These are phyloP conservation scores for Termitomyces sp. DNA, from an alignment of 768 basidiomycete species.

Conservation along the genomic window DNA sequence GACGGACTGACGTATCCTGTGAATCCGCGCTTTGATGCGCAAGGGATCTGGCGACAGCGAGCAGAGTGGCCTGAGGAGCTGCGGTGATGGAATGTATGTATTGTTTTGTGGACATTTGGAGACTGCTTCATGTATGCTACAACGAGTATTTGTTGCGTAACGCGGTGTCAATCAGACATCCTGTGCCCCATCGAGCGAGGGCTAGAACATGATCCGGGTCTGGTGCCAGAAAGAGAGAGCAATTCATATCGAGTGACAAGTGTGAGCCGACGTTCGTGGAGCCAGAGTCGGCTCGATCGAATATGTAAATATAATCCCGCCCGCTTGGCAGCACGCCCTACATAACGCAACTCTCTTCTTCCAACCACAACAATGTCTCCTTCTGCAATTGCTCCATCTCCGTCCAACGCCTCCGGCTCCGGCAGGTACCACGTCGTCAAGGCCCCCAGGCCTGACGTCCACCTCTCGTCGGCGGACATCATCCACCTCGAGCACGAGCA, in stretches of 20 bases:
- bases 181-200: background rate
- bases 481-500: slow-evolving; percentile 79
- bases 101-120: background rate
- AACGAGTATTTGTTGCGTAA: background rate
- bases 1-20: slow-evolving; percentile 62
- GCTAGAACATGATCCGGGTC: background rate
- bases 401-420: slow-evolving; percentile 18
- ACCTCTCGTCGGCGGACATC: slow-evolving; percentile 58
- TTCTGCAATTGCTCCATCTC: slow-evolving; percentile 14
- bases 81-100: slow-evolving; percentile 25
- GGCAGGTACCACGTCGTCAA: slow-evolving; percentile 15
- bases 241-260: background rate
- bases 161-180: background rate
- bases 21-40: slow-evolving; percentile 69
- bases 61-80: slow-evolving; percentile 67
- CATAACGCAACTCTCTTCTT: background rate
- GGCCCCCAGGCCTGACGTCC: slow-evolving; percentile 12
- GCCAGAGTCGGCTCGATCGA: slow-evolving; percentile 3
- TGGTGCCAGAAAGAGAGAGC: background rate
- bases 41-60: slow-evolving; percentile 63
- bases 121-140: background rate
- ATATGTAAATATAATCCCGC: slow-evolving; percentile 2
- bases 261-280: background rate
- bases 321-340: slow-evolving; percentile 8
- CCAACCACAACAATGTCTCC: slow-evolving; percentile 17